Evolutionary conservation across 75 land plant genomes (phyloP).

Genomic region (Pinus tabuliformis): DNA sequence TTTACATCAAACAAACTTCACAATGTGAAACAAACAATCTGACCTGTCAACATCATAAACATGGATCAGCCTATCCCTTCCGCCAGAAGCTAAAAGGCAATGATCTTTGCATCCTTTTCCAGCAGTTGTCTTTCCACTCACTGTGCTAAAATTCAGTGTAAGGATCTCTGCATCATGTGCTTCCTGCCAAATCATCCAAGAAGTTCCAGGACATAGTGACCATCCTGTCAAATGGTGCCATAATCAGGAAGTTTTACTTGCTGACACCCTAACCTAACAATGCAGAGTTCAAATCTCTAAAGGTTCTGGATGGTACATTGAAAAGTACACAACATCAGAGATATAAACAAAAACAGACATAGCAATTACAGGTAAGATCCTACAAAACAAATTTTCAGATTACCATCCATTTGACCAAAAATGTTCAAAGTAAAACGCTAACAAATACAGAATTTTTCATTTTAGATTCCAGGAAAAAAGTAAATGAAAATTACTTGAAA

Average conservation of each 20-base stretch:
- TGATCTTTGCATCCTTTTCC: slow-evolving; percentile 13
- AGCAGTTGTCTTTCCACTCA: slow-evolving; percentile 7
- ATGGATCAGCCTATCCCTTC: slow-evolving; percentile 67
- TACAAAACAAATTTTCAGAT: background rate
- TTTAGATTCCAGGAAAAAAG: background rate
- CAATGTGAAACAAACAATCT: background rate
- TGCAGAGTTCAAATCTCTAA: background rate
- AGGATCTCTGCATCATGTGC: slow-evolving; percentile 80
- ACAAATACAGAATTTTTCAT: background rate
- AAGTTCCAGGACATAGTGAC: slow-evolving; percentile 24
- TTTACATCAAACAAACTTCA: slow-evolving; percentile 5
- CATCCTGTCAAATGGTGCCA: slow-evolving; percentile 30
- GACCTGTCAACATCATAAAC: slow-evolving; percentile 72
- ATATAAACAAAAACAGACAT: background rate
- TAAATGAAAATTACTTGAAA: slow-evolving; percentile 37
- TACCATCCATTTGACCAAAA: background rate
- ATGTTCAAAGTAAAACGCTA: background rate
- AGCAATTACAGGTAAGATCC: too few relatives aligned
- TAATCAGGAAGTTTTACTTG: slow-evolving; percentile 7
- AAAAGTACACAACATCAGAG: background rate
- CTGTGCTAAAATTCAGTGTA: slow-evolving; percentile 47
- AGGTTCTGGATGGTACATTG: background rate
- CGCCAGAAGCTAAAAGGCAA: slow-evolving; percentile 69
- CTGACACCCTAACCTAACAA: slow-evolving; percentile 3
- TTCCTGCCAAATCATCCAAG: slow-evolving; percentile 43